Conservation (phyloP, 2,329 filamentous ascomycete genomes). For the Tolypocladium cylindrosporum region DNA sequence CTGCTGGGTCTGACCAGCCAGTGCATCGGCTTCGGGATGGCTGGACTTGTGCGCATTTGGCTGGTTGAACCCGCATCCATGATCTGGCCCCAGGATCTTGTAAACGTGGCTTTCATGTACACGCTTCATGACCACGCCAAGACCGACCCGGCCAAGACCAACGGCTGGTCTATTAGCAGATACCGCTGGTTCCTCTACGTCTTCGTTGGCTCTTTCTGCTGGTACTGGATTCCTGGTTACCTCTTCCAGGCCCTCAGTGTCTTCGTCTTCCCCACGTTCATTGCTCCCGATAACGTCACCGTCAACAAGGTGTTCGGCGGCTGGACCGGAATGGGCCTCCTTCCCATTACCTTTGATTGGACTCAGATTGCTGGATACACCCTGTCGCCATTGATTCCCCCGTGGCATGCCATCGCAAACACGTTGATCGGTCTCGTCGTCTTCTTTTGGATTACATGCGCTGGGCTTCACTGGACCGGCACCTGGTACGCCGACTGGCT, state of each 20-base stretch:
- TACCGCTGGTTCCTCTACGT: constrained; percentile 37
- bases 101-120: constrained; percentile 36
- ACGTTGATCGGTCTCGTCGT: constrained; percentile 32
- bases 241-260: constrained; percentile 39
- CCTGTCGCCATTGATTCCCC: constrained; percentile 27
- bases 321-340: constrained; percentile 39
- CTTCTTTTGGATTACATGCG: constrained; percentile 32
- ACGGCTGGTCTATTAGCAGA: constrained; percentile 34
- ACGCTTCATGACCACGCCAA: constrained; percentile 31
- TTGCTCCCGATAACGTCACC: constrained; percentile 40
- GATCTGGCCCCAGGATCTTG: constrained; percentile 47
- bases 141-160: constrained; percentile 26
- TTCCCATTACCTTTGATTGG: constrained; percentile 44
- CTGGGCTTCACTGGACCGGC: constrained; percentile 35
- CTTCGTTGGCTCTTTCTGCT: constrained; percentile 30
- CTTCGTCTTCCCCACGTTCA: constrained; percentile 47
- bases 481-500: constrained; percentile 39
- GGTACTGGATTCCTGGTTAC: constrained; percentile 44
- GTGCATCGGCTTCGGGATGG: constrained; percentile 50
- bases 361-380: constrained; percentile 30
- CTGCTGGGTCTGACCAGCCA: constrained; percentile 48
- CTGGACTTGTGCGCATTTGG: constrained; percentile 45
- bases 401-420: constrained; percentile 34
- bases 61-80: constrained; percentile 50
- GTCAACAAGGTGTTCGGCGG: constrained; percentile 48